A percentile compares a stretch with the other conserved stretches of the same genome.
Conservation (phyloP, 2,329 filamentous ascomycete species). For the Metarhizium sp. region DNA sequence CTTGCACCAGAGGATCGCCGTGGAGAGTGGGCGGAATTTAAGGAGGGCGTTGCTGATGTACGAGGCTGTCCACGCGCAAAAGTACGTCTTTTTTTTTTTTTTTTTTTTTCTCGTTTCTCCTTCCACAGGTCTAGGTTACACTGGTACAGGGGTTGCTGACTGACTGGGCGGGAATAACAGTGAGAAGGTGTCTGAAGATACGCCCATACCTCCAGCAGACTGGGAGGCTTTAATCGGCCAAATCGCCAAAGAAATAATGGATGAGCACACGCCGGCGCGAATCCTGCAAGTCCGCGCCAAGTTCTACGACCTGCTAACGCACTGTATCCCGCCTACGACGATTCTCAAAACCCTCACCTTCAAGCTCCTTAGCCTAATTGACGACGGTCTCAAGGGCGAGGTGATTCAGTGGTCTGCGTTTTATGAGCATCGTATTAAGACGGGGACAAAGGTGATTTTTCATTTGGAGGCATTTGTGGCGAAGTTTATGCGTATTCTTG, state of each 20-base stretch:
- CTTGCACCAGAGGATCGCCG: constrained; percentile 76
- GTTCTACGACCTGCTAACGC: constrained; percentile 93
- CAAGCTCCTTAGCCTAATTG: constrained; percentile 78
- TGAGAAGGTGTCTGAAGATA: constrained; percentile 81
- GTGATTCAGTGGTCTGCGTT: constrained; percentile 95
- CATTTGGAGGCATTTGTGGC: constrained; percentile 97
- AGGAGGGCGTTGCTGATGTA: constrained; percentile 90
- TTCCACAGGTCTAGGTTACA: background rate
- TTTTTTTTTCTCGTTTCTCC: too few relatives aligned
- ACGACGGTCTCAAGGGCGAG: constrained; percentile 82
- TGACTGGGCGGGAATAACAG: constrained; percentile 33
- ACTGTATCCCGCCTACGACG: constrained; percentile 92
- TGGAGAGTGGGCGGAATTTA: constrained; percentile 84
- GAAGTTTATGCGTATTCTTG: constrained; percentile 94
- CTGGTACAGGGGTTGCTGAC: background rate
- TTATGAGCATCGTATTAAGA: constrained; percentile 90
- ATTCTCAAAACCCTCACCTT: constrained; percentile 93
- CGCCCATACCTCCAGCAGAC: constrained; percentile 86
- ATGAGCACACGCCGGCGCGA: constrained; percentile 81
- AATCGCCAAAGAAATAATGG: constrained; percentile 87
- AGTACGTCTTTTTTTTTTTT: constrained; percentile 46
- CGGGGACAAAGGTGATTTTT: constrained; percentile 93
- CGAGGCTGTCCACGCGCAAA: constrained; percentile 93
- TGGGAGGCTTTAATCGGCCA: constrained; percentile 90
- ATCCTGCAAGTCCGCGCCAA: constrained; percentile 85